Evolutionary conservation across 352 stramenopile genomes (phyloP), one percentile per base, ranked within the genome.

Genomic region (Phytophthora nicotianae): DNA sequence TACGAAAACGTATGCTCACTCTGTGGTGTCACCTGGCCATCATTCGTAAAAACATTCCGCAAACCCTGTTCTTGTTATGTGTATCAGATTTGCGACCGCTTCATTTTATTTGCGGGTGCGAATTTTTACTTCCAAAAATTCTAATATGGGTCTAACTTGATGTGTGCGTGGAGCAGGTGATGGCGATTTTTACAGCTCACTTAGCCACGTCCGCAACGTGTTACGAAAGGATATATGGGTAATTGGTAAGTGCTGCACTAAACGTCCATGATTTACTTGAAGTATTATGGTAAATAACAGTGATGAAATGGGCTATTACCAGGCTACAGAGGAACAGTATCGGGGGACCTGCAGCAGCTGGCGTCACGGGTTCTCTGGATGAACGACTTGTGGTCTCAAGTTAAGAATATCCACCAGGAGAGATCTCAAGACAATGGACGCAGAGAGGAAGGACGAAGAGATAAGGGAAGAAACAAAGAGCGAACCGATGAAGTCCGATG

Each of bases 191-290:
- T 95, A 95, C 62, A 88, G 91, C 53, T 92, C 86, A 5, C 68
- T 95, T 9, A 91, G 88, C 58, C 74, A 86, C 23, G 84, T 91
- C 24, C 83, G 86, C 50, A 95, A 95, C 33, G 79, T 93, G 7
- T 60, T 90, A 1, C 84, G 81, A 53, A 95, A 95, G 56, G 86
- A 95, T 59, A 68, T 95, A 1, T 95, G 86, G 86, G 86, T 95
- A 16, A 67, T 95, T 14, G 86, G 86, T 95, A 77, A 48, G 75
- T 67, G 8, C 20, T 41, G 43, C n/a, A n/a, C 38, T 10, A 32
- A 35, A 20, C 7, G 14, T 32, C 1, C 8, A 47, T 43, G 26
- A 40, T 7, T 33, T 32, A 37, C 6, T 32, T 17, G 41, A 23
- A 50, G 7, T 35, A 17, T 50, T 35, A 3, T n/a, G 13, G 27